phyloP scores from a whole-genome alignment of 345 rosid genomes.

The Populus euphratica region DNA sequence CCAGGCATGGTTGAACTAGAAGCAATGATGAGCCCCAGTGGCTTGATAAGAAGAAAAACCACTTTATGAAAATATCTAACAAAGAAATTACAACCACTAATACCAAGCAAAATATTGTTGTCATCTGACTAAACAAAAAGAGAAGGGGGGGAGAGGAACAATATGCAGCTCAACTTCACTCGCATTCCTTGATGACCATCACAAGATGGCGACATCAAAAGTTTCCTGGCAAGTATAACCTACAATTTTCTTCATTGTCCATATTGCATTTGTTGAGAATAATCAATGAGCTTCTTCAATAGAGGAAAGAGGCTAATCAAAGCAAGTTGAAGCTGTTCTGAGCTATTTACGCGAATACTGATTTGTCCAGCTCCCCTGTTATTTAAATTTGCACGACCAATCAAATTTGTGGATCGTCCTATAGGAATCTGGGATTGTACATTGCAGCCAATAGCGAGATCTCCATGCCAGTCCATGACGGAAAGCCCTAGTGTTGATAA shows the following conservation, averaged over 20 bases:
- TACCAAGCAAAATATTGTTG: slow-evolving; percentile 8
- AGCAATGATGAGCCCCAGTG: neutral
- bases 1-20: neutral
- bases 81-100: slow-evolving; percentile 18
- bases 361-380: slow-evolving; percentile 91
- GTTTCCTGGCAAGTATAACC: slow-evolving; percentile 18
- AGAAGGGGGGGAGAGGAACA: no score
- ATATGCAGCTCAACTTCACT: neutral
- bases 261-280: slow-evolving; percentile 52
- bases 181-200: slow-evolving; percentile 25
- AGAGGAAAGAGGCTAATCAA: slow-evolving; percentile 66
- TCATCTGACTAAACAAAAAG: neutral
- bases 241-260: slow-evolving; percentile 58
- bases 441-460: slow-evolving; percentile 88
- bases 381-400: slow-evolving; percentile 80
- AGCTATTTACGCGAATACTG: slow-evolving; percentile 71
- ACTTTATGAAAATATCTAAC: slow-evolving; percentile 6
- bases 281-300: slow-evolving; percentile 54
- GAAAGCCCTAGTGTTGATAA: slow-evolving; percentile 79
- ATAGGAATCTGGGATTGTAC: slow-evolving; percentile 79
- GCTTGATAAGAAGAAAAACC: slow-evolving; percentile 24
- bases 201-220: slow-evolving; percentile 25
- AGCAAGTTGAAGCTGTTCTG: slow-evolving; percentile 88
- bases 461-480: slow-evolving; percentile 97
- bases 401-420: slow-evolving; percentile 70